Percentiles rank a stretch among this genome's conserved stretches.
Evolutionary conservation across 306 rosid species (phyloP).

Genomic region (Erythrophleum fordii): DNA sequence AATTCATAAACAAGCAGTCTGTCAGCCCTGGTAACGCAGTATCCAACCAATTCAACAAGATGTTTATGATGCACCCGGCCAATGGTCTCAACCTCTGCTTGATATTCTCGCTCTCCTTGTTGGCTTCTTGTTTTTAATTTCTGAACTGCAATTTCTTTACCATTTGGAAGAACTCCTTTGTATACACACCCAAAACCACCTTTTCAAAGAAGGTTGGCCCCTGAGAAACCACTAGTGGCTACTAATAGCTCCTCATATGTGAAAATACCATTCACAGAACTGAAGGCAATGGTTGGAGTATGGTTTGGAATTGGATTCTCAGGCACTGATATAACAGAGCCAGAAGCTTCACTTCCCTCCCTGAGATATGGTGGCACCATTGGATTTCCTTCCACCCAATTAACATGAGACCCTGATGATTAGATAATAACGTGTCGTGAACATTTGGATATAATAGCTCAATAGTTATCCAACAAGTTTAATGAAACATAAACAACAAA

Average conservation of each 20-base stretch:
- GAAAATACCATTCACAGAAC: constrained; percentile 41
- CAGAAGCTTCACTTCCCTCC: constrained; percentile 10
- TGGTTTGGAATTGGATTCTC: constrained; percentile 34
- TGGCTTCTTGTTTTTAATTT: constrained; percentile 52
- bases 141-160: constrained; percentile 63
- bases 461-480: too few relatives aligned
- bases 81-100: constrained; percentile 61
- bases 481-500: background rate
- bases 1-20: constrained; percentile 61
- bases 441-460: too few relatives aligned
- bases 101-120: constrained; percentile 64
- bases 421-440: background rate
- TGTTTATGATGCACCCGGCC: constrained; percentile 65
- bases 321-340: constrained; percentile 14
- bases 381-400: constrained; percentile 39
- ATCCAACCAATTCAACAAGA: constrained; percentile 58
- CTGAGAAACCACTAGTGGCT: constrained; percentile 59
- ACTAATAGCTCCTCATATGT: constrained; percentile 47
- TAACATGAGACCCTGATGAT: constrained; percentile 39
- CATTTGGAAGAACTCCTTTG: constrained; percentile 57
- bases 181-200: constrained; percentile 65
- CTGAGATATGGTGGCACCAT: constrained; percentile 33
- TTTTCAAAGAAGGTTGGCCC: constrained; percentile 56
- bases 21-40: constrained; percentile 46
- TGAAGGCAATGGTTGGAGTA: constrained; percentile 26